A percentile compares a stretch with the other conserved stretches of the same genome.
These are phyloP conservation scores for Typha latifolia DNA, from an alignment of 176 grass and related monocot genomes.

Conservation along the genomic window DNA sequence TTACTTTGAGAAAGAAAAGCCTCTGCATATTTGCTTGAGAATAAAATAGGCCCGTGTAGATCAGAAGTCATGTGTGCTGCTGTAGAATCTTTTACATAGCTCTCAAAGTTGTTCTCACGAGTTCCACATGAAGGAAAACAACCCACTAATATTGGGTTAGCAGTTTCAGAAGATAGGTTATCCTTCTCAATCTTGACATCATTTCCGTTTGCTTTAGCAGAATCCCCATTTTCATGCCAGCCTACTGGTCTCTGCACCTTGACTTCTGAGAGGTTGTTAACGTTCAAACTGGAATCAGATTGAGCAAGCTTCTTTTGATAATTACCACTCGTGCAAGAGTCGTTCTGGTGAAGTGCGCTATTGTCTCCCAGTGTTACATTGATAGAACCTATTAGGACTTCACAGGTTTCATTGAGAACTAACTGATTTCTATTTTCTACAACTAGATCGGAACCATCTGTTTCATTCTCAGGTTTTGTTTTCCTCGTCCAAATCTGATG, in stretches of 20 bases:
- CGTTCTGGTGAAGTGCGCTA: not conserved
- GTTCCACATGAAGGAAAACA: slow-evolving; percentile 1
- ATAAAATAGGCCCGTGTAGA: slow-evolving; percentile 1
- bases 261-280: not conserved
- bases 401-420: slow-evolving; percentile 23
- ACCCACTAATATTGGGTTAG: not conserved
- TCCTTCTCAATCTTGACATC: not conserved
- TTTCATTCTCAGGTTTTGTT: slow-evolving; percentile 30
- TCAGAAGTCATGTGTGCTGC: slow-evolving; percentile 9
- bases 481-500: slow-evolving; percentile 43
- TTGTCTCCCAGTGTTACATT: slow-evolving; percentile 46
- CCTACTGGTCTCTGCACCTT: slow-evolving; percentile 12
- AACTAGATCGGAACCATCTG: slow-evolving; percentile 15
- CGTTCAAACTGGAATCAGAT: slow-evolving; percentile 12
- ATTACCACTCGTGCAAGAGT: not conserved
- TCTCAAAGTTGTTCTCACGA: slow-evolving; percentile 15
- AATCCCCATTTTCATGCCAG: slow-evolving; percentile 11
- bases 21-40: slow-evolving; percentile 45
- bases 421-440: slow-evolving; percentile 16
- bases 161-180: not conserved
- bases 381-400: slow-evolving; percentile 82
- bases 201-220: not conserved
- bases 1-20: slow-evolving; percentile 77
- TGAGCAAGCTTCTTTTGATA: slow-evolving; percentile 11
- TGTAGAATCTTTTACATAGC: not conserved